Evolutionary conservation across 371 early-diverging fungal species (phyloP).

Genomic region (Amoeboaphelidium protococcarum): DNA sequence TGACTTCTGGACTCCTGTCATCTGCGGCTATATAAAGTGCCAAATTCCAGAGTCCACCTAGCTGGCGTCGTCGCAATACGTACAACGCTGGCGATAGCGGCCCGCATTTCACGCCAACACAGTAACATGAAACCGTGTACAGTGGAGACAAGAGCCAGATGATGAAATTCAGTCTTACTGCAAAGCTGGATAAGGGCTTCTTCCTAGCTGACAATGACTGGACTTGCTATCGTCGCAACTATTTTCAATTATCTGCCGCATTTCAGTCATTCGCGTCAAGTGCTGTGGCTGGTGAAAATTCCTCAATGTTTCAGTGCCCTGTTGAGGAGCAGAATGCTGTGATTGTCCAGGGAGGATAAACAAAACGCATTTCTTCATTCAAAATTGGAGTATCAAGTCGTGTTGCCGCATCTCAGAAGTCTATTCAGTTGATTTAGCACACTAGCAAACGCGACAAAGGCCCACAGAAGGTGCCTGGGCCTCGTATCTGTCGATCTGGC

Average conservation of each 20-base stretch:
- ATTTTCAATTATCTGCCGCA: constrained; percentile 59
- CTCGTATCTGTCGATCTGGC: constrained; percentile 14
- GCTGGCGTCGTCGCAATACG: too few relatives aligned
- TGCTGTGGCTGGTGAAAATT: neutral
- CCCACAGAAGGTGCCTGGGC: constrained; percentile 41
- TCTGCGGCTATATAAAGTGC: too few relatives aligned
- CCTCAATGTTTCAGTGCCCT: constrained; percentile 16
- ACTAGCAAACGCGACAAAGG: constrained; percentile 84
- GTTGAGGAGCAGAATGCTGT: constrained; percentile 10
- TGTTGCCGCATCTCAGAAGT: constrained; percentile 36
- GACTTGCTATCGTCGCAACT: constrained; percentile 87
- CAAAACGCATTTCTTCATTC: constrained; percentile 19
- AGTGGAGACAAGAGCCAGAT: neutral
- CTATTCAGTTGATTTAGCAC: constrained; percentile 62
- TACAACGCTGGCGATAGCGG: neutral
- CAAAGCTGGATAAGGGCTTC: constrained; percentile 41
- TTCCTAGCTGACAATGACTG: constrained; percentile 50
- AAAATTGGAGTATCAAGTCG: constrained; percentile 39
- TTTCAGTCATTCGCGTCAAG: constrained; percentile 13
- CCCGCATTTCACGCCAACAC: neutral
- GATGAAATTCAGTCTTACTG: constrained; percentile 4
- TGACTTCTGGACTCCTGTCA: too few relatives aligned
- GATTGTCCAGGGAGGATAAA: constrained; percentile 11
- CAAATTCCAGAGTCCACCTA: too few relatives aligned
- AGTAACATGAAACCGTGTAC: neutral